These are phyloP conservation scores for Endothia cerciana DNA, from an alignment of 2,329 filamentous ascomycete species.

Conservation along the genomic window DNA sequence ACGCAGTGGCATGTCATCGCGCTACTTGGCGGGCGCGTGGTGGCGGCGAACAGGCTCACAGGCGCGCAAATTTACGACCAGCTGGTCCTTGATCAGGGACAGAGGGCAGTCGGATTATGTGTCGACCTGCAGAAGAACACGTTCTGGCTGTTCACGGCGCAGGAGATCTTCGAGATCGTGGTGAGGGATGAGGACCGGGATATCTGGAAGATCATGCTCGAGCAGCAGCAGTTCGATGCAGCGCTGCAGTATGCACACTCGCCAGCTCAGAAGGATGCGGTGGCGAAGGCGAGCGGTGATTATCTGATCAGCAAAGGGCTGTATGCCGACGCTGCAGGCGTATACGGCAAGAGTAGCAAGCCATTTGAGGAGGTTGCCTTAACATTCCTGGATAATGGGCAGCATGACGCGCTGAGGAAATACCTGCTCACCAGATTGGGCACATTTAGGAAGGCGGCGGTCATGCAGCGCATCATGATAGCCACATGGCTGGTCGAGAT, in stretches of 20 bases:
- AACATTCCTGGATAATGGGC: conserved; percentile 84
- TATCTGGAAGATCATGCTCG: conserved; percentile 92
- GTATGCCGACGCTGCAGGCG: conserved; percentile 81
- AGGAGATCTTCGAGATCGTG: conserved; percentile 93
- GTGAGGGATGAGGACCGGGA: conserved; percentile 89
- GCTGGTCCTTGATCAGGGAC: conserved; percentile 76
- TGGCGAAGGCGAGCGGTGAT: conserved; percentile 91
- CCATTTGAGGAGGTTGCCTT: conserved; percentile 95
- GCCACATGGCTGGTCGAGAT: conserved; percentile 94
- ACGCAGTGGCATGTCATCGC: conserved; percentile 93
- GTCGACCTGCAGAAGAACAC: conserved; percentile 94
- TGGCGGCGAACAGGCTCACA: conserved; percentile 85
- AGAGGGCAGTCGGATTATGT: conserved; percentile 80
- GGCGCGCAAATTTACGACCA: conserved; percentile 88
- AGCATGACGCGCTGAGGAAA: conserved; percentile 87
- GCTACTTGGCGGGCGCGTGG: conserved; percentile 79
- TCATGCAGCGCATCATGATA: conserved; percentile 95
- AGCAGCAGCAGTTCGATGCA: conserved; percentile 83
- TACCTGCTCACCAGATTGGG: conserved; percentile 86
- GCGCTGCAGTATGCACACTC: conserved; percentile 86
- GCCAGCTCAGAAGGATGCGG: conserved; percentile 80
- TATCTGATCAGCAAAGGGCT: conserved; percentile 80
- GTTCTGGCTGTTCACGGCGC: conserved; percentile 91
- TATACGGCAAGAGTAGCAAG: conserved; percentile 96
- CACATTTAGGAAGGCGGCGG: conserved; percentile 77